Conservation (phyloP, 176 grass and related monocot species). For the Triticum timopheevii region DNA sequence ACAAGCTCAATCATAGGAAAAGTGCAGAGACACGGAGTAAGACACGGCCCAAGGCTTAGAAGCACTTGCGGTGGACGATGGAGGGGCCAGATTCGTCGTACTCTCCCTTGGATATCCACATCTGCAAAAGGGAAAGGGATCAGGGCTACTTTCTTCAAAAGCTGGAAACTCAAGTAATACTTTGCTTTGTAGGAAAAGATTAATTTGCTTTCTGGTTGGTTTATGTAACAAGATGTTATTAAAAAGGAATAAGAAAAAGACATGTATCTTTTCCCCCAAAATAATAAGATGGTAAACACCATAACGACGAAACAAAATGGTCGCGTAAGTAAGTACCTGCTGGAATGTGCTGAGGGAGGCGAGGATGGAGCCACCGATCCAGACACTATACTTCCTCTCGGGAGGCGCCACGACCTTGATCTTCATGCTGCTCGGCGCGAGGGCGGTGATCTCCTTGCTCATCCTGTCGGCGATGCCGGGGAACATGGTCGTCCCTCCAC, state of each 20-base stretch:
- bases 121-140: neutral
- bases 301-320: neutral
- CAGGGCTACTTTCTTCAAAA: neutral
- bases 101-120: conserved; percentile 54
- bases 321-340: conserved; percentile 20
- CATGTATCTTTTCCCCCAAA: neutral
- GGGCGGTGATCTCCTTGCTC: conserved; percentile 56
- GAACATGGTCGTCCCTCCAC: conserved; percentile 55
- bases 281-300: neutral
- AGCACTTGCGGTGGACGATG: conserved; percentile 50
- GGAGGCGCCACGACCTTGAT: conserved; percentile 53
- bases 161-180: neutral
- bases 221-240: neutral
- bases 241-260: neutral
- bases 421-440: conserved; percentile 47
- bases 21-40: neutral
- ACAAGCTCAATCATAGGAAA: conserved; percentile 9
- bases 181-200: neutral
- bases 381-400: conserved; percentile 51
- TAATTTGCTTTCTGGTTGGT: conserved; percentile 8
- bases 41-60: neutral
- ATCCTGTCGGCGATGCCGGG: conserved; percentile 47
- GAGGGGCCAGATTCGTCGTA: conserved; percentile 50
- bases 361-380: conserved; percentile 49
- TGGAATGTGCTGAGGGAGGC: conserved; percentile 54